phyloP scores from a whole-genome alignment of 306 rosid genomes.

The Prunus kanzakura region DNA sequence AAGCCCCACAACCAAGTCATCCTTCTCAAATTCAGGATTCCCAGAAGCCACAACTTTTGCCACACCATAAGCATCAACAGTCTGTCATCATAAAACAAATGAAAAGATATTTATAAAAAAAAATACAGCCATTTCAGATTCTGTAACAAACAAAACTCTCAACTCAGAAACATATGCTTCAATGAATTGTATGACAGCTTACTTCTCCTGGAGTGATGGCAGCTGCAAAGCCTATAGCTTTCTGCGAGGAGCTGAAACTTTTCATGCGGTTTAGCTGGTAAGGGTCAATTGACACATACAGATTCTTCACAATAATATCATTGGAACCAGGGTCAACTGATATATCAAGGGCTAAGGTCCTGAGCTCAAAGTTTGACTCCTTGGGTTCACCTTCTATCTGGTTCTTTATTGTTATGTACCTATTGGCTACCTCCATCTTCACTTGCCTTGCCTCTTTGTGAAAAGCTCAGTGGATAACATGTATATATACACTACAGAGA shows the following conservation, averaged over 20 bases:
- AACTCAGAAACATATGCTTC: background rate
- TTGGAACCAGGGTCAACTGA: conserved; percentile 36
- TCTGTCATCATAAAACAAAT: conserved; percentile 24
- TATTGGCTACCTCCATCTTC: conserved; percentile 59
- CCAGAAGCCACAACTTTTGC: conserved; percentile 64
- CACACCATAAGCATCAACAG: conserved; percentile 44
- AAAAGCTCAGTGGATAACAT: background rate
- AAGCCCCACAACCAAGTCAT: conserved; percentile 62
- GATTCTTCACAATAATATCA: conserved; percentile 49
- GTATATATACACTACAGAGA: background rate
- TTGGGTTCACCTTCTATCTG: conserved; percentile 45
- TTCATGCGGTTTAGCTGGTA: conserved; percentile 68
- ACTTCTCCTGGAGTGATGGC: conserved; percentile 49
- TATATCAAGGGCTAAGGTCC: conserved; percentile 25
- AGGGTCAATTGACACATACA: conserved; percentile 63
- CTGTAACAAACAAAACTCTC: background rate
- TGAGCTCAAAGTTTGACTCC: conserved; percentile 54
- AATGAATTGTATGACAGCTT: background rate
- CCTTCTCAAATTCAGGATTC: conserved; percentile 50
- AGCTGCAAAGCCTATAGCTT: conserved; percentile 19
- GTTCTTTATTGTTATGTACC: conserved; percentile 31
- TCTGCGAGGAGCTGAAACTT: conserved; percentile 37
- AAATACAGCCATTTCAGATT: background rate
- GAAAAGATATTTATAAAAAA: background rate
- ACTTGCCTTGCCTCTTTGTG: background rate